Base-by-base conservation (phyloP, 2,329 filamentous ascomycete species). In the Scedosporium apiospermum region DNA sequence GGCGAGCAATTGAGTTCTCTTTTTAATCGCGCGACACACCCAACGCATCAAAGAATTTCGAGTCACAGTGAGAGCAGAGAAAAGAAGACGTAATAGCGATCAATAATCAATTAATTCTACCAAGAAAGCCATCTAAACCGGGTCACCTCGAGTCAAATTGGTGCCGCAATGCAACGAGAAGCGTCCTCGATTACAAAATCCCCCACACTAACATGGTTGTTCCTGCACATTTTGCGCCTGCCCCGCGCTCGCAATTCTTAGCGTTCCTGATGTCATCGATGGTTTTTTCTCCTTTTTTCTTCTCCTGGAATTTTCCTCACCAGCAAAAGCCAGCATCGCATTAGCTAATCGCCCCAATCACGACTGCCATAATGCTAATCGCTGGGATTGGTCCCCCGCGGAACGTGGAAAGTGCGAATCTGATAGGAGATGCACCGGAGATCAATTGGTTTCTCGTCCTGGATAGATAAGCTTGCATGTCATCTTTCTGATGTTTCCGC, bases 161-260 rank as follows among this genome's bases (percentile, higher is more conserved):
- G 30, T 34, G 7, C 30, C 5, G 30, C 30, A 34, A 34, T 34
- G 30, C 30, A 34, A 34, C 30, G 7, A 34, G 30, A 10, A 34
- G 30, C 30, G 30, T 34, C 6, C 6, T 9, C 6, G 30, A 61
- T 61, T 44, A 61, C 27, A 34, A 61, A 61, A n/a, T 34, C 7
- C 42, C 18, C 12, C 23, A 18, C 42, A 18, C 44, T 26, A 38
- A 58, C 12, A 18, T 3, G 23, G n/a, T 18, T 7, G 30, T 18
- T 38, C 27, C 42, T 21, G 14, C 7, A 58, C 38, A 58, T 41
- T 42, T 58, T 51, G 26, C 23, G n/a, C 30, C 55, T 44, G 38
- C 58, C 49, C 58, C 58, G 58, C 44, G 58, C 27, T 61, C 58
- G 58, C 58, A 61, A 61, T 61, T 30, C 23, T 42, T 61, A 61